phyloP scores from a whole-genome alignment of 2,329 filamentous ascomycete species.

The Phialophora chinensis region DNA sequence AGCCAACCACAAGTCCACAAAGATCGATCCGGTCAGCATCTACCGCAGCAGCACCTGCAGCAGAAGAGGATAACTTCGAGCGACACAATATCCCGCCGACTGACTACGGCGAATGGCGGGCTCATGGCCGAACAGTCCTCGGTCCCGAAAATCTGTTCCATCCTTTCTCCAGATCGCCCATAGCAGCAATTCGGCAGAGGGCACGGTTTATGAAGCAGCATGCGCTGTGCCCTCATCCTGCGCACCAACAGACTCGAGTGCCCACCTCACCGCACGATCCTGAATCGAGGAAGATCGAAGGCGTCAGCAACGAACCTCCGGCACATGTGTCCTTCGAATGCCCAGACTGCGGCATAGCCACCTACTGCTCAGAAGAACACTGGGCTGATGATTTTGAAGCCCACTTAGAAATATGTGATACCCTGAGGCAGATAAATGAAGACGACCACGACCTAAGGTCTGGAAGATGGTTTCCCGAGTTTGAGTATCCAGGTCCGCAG shows the following conservation, averaged over 20 bases:
- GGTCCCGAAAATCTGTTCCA: slow-evolving; percentile 87
- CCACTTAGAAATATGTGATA: slow-evolving; percentile 91
- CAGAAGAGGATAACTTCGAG: slow-evolving; percentile 37
- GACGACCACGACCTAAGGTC: slow-evolving; percentile 95
- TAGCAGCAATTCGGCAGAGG: slow-evolving; percentile 82
- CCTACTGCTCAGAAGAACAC: slow-evolving; percentile 92
- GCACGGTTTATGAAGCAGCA: slow-evolving; percentile 92
- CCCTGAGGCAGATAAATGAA: slow-evolving; percentile 90
- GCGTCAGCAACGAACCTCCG: slow-evolving; percentile 59
- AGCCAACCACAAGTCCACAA: slow-evolving; percentile 20
- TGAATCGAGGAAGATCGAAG: slow-evolving; percentile 63
- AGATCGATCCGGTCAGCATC: slow-evolving; percentile 27
- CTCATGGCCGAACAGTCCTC: slow-evolving; percentile 55
- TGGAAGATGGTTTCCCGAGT: slow-evolving; percentile 90
- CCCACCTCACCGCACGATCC: slow-evolving; percentile 69
- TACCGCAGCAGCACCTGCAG: slow-evolving; percentile 31
- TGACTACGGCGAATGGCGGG: slow-evolving; percentile 39
- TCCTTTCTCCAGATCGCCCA: slow-evolving; percentile 85
- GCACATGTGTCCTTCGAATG: slow-evolving; percentile 92
- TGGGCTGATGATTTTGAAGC: slow-evolving; percentile 96
- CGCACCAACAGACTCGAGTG: slow-evolving; percentile 76
- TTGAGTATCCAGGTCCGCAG: slow-evolving; percentile 85
- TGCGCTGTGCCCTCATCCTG: slow-evolving; percentile 89
- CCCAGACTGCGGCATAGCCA: slow-evolving; percentile 90
- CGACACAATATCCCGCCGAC: slow-evolving; percentile 35